Conservation (phyloP, 2,329 filamentous ascomycete genomes). For the Sporothrix dimorphospora region DNA sequence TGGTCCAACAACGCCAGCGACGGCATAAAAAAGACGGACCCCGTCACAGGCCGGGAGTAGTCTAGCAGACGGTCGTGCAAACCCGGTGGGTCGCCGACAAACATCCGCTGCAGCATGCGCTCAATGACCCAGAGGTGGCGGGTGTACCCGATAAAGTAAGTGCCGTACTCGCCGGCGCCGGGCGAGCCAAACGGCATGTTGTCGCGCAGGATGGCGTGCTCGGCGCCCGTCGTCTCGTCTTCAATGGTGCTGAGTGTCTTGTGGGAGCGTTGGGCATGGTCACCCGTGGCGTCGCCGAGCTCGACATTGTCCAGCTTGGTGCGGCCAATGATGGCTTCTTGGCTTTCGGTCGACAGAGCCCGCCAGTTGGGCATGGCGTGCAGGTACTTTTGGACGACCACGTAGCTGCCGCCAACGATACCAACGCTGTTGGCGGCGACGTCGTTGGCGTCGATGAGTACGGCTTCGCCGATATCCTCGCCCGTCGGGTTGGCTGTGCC, state of each 20-base stretch:
- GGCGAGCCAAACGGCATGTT: slow-evolving; percentile 65
- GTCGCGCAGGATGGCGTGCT: slow-evolving; percentile 58
- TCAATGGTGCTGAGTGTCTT: slow-evolving; percentile 59
- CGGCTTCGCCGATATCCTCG: slow-evolving; percentile 45
- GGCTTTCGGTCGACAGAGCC: slow-evolving; percentile 51
- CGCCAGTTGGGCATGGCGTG: slow-evolving; percentile 56
- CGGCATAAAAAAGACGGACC: slow-evolving; percentile 58
- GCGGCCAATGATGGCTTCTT: slow-evolving; percentile 60
- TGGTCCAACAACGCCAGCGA: slow-evolving; percentile 43
- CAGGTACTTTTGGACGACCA: slow-evolving; percentile 63
- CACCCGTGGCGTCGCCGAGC: slow-evolving; percentile 49
- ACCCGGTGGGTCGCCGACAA: slow-evolving; percentile 56
- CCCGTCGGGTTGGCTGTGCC: slow-evolving; percentile 63
- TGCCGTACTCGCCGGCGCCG: slow-evolving; percentile 55
- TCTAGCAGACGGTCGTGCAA: slow-evolving; percentile 60
- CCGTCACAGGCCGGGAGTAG: slow-evolving; percentile 57
- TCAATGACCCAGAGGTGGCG: slow-evolving; percentile 59
- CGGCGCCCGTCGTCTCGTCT: slow-evolving; percentile 50
- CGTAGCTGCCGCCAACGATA: slow-evolving; percentile 55
- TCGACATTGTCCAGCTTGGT: slow-evolving; percentile 62
- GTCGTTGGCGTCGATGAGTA: slow-evolving; percentile 47
- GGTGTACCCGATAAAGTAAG: slow-evolving; percentile 62
- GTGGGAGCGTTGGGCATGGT: slow-evolving; percentile 53
- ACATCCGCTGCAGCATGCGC: slow-evolving; percentile 62
- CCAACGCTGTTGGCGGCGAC: slow-evolving; percentile 40